Percentiles rank a stretch among this genome's conserved stretches.
Conservation (phyloP, 768 basidiomycete species). For the Pleurotus platypus region DNA sequence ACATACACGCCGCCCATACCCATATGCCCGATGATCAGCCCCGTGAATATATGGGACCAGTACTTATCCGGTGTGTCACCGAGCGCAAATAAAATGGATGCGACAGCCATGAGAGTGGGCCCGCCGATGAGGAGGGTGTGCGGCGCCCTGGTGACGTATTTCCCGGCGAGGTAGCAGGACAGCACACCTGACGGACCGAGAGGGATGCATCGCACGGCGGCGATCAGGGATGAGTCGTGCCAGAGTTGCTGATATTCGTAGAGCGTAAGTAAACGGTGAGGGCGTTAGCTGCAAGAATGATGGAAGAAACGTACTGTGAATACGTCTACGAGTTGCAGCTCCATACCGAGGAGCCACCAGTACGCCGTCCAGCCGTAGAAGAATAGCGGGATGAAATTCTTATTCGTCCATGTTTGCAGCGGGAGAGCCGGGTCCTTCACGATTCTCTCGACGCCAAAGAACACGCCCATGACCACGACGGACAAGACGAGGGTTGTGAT, state of each 20-base stretch:
- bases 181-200: constrained; percentile 3
- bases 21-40: constrained; percentile 38
- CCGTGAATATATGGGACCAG: constrained; percentile 44
- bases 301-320: constrained; percentile 18
- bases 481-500: constrained; percentile 40
- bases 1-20: constrained; percentile 37
- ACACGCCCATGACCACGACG: constrained; percentile 28
- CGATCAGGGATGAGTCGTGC: constrained; percentile 28
- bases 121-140: constrained; percentile 31
- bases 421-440: constrained; percentile 20
- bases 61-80: constrained; percentile 33
- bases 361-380: constrained; percentile 17
- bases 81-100: constrained; percentile 35
- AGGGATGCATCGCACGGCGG: constrained; percentile 26
- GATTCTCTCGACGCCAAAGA: constrained; percentile 42
- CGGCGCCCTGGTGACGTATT: not conserved
- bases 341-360: constrained; percentile 27
- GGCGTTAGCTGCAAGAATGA: constrained; percentile 12
- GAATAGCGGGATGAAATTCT: constrained; percentile 36
- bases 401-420: constrained; percentile 33
- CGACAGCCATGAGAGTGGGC: constrained; percentile 27
- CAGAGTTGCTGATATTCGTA: constrained; percentile 10
- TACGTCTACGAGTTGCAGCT: constrained; percentile 17
- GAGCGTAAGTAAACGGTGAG: not conserved
- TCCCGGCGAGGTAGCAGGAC: constrained; percentile 3